Conservation (phyloP, 345 rosid genomes). For the Boechera divaricarpa region DNA sequence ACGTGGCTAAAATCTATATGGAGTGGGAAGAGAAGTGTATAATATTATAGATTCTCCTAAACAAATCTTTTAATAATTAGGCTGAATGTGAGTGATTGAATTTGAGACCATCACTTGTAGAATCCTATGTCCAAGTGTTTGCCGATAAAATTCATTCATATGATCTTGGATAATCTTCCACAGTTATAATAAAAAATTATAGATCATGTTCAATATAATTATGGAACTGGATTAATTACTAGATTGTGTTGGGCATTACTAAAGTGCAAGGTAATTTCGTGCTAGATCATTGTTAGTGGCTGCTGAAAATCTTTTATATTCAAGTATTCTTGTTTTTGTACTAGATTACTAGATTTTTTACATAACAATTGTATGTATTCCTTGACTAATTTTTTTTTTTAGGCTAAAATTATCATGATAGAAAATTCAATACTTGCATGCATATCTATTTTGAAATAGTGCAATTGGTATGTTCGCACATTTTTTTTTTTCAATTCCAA, state of each 20-base stretch:
- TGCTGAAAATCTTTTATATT: neutral
- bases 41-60: too few relatives aligned
- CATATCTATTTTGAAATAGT: neutral
- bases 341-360: neutral
- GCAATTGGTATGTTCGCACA: neutral
- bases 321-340: neutral
- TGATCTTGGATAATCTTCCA: neutral
- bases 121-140: neutral
- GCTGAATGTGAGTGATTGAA: neutral
- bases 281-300: neutral
- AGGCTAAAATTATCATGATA: neutral
- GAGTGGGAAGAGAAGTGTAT: too few relatives aligned
- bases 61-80: neutral
- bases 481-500: neutral
- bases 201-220: neutral
- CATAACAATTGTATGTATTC: neutral
- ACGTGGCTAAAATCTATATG: neutral
- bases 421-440: neutral
- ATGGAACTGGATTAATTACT: too few relatives aligned
- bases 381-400: neutral
- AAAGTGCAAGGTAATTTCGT: too few relatives aligned
- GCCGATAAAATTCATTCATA: neutral
- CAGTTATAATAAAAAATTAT: neutral
- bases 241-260: too few relatives aligned
- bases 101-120: conserved; percentile 2